Conservation (phyloP, 2,329 filamentous ascomycete species). For the Bipolaris sorokiniana region DNA sequence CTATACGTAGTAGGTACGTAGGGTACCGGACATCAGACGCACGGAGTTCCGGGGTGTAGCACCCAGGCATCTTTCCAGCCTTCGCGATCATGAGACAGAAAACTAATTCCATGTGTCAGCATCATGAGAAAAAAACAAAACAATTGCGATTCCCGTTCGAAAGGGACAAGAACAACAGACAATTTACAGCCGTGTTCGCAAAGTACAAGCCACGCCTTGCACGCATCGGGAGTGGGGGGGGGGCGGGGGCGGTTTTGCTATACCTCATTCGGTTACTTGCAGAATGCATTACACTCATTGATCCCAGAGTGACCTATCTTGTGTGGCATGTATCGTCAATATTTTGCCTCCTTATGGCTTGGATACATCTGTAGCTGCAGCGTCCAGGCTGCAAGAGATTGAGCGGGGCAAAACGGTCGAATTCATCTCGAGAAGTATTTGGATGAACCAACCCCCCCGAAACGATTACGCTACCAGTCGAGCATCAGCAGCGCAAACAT, state of each 20-base stretch:
- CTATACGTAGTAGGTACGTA: neutral
- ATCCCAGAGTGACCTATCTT: slow-evolving; percentile 8
- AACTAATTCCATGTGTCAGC: neutral
- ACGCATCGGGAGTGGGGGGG: slow-evolving; percentile 3
- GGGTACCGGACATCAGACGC: slow-evolving; percentile 2
- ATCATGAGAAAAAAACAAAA: neutral
- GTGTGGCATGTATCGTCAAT: neutral
- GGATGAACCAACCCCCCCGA: neutral
- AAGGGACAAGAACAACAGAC: neutral
- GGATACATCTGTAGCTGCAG: neutral
- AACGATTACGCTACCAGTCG: neutral
- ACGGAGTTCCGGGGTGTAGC: slow-evolving; percentile 1
- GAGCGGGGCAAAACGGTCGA: slow-evolving; percentile 1
- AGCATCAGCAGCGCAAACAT: slow-evolving; percentile 9
- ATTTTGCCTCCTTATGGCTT: neutral
- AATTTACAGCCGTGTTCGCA: neutral
- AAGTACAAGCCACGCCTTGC: neutral
- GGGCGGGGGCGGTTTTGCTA: slow-evolving; percentile 4
- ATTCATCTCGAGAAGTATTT: slow-evolving; percentile 1
- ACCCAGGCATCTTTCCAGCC: neutral
- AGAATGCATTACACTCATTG: slow-evolving; percentile 15
- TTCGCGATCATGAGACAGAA: neutral
- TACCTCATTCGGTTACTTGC: slow-evolving; percentile 2
- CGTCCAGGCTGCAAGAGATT: slow-evolving; percentile 2
- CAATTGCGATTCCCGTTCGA: neutral